Evolutionary conservation across 495 filamentous ascomycete species (phyloP), one percentile per base, ranked within the genome.

Genomic region (Penicillium steckii): DNA sequence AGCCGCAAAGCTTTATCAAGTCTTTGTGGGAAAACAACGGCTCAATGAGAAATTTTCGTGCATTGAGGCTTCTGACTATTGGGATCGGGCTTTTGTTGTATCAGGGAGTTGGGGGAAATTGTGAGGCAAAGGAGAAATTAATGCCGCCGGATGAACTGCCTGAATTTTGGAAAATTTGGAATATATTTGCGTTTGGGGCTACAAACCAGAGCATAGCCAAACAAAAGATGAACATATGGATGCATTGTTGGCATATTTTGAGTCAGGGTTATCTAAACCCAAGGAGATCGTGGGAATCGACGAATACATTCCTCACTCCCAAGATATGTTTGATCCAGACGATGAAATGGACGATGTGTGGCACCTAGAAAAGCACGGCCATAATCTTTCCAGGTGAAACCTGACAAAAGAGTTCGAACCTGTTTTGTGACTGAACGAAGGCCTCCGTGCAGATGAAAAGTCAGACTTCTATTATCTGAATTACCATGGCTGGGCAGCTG

Each of bases 71-170:
- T 33, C 27, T 69, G 47, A 60, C 51, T 19, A 10, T 69, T 5
- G 61, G 57, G 0, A 44, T 69, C 4, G 32, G 52, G n/a, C 57
- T 57, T 37, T 48, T 70, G 25, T 38, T 62, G 7, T 61, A 67
- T 22, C 59, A 62, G 26, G 64, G 61, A 12, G 26, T 13, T 21
- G 60, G 56, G 3, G 49, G 59, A 8, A 41, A 30, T 13, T 9
- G 30, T 8, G 12, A 12, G 6, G 5, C 27, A 29, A 12, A 29
- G 5, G 27, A 29, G 27, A 29, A 29, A 12, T 29, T n/a, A n/a
- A n/a, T n/a, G n/a, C n/a, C n/a, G 27, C 27, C 6, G 12, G 27
- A 29, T 6, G 27, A 12, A 6, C 27, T 12, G 27, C 27, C 6
- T 29, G 27, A 12, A 6, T 29, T 5, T 5, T 29, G 27, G 27